Evolutionary conservation across 2,329 filamentous ascomycete genomes (phyloP), one percentile per base, ranked within the genome.

Genomic region (Aspergillus fischeri): DNA sequence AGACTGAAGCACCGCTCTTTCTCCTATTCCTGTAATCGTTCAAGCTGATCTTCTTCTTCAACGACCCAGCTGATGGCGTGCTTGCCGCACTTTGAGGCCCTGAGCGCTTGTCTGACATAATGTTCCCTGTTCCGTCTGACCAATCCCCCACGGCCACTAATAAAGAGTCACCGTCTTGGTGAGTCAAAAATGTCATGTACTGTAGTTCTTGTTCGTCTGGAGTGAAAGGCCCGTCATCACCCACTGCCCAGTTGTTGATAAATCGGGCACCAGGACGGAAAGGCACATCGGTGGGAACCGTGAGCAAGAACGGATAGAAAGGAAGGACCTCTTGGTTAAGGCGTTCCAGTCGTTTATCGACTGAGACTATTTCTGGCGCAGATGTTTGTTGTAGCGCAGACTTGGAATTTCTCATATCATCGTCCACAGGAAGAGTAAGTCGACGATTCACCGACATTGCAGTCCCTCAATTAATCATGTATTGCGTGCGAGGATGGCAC

Each of bases 1-100:
- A 65, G 5, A 66, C 59, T 20, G 64, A 66, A 10, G 70, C 58
- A 9, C 67, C 70, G 45, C 68, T 74, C 54, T 72, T 77, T 59
- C 73, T 79, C 67, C 84, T 84, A 59, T 79, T 82, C 70, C 83
- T 86, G 71, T 86, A 87, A 42, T 82, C 83, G 45, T 78, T 82
- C 53, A 87, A 70, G 54, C 77, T 85, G 59, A 87, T 86, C 70
- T 85, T 86, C 75, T 85, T 86, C 73, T 83, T 86, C 25, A 69
- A 60, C 21, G 77, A 76, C 11, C 64, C 70, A 53, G 66, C 72
- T 48, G 63, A 68, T 41, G 80, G 75, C 21, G 76, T 78, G 61
- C 71, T 74, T 56, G 71, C 70, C 27, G 73, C 73, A 61, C 71
- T 74, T 62, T 59, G 70, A 54, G 60, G 65, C 61, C 70, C 68